Percentiles rank a stretch among this genome's conserved stretches.
Evolutionary conservation across 1,139 yeast genomes (phyloP).

Genomic region (Suhomyces ambrosiae): DNA sequence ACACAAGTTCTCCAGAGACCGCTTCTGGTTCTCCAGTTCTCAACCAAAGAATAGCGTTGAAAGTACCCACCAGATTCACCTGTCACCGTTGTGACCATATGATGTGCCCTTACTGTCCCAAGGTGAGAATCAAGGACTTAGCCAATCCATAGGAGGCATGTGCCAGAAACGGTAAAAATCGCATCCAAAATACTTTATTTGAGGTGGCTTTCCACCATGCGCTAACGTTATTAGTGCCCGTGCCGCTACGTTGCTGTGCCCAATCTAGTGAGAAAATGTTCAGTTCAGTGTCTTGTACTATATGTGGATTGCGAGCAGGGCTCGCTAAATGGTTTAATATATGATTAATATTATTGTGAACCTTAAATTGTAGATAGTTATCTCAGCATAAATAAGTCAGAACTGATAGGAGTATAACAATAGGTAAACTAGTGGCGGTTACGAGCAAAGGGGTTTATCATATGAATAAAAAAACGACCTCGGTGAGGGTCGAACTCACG

Average conservation of each 20-base stretch:
- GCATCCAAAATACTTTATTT: neutral
- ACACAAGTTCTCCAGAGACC: conserved; percentile 1
- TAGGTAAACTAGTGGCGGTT: too few species aligned
- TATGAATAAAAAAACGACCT: conserved; percentile 37
- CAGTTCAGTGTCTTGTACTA: too few species aligned
- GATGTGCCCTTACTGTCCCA: conserved; percentile 58
- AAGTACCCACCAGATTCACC: conserved; percentile 39
- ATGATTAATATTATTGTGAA: too few species aligned
- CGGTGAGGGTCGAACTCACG: conserved; percentile 52
- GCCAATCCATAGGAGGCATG: conserved; percentile 2
- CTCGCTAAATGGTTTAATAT: neutral
- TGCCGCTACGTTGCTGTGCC: too few species aligned
- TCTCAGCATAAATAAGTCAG: too few species aligned
- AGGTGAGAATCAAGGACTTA: conserved; percentile 45
- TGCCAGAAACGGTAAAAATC: neutral
- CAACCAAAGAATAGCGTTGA: conserved; percentile 6
- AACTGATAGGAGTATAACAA: too few species aligned
- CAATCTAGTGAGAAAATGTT: too few species aligned
- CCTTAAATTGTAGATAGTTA: too few species aligned
- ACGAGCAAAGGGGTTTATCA: too few species aligned
- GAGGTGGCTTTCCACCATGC: too few species aligned
- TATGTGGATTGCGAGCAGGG: neutral
- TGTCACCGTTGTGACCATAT: conserved; percentile 52
- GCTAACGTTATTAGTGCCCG: too few species aligned
- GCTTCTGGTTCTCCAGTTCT: neutral